Evolutionary conservation across 371 early-diverging fungal species (phyloP).

Genomic region (Apophysomyces ossiformis): DNA sequence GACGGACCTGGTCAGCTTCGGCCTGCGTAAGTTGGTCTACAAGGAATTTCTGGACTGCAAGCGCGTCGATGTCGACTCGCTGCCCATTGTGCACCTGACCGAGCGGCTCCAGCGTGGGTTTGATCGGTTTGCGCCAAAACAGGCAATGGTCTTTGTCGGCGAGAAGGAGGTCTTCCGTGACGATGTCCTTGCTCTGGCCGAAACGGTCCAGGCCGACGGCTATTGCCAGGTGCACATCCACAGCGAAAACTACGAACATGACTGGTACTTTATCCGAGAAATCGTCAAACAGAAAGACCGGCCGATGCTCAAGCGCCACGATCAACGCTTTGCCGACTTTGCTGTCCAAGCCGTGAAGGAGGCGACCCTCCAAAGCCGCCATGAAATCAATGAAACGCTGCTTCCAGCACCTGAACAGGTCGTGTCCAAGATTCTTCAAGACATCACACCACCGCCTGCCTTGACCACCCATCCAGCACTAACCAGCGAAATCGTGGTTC

Average conservation of each 20-base stretch:
- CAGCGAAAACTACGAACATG: constrained; percentile 41
- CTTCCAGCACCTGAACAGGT: too few species aligned
- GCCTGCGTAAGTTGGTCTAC: constrained; percentile 30
- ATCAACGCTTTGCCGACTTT: constrained; percentile 32
- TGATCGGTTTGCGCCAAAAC: constrained; percentile 35
- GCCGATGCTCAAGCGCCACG: constrained; percentile 28
- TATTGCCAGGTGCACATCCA: constrained; percentile 23
- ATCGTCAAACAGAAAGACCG: constrained; percentile 40
- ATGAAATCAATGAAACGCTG: too few species aligned
- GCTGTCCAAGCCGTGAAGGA: constrained; percentile 22
- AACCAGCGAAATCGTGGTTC: too few species aligned
- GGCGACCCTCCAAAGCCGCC: neutral
- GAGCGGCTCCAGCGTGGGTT: constrained; percentile 25
- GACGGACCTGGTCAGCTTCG: constrained; percentile 30
- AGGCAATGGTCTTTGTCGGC: constrained; percentile 40
- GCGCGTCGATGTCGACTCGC: constrained; percentile 25
- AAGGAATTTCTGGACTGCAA: constrained; percentile 40
- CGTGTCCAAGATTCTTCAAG: too few species aligned
- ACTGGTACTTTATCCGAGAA: constrained; percentile 48
- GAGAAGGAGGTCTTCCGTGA: constrained; percentile 47
- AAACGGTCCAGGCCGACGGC: constrained; percentile 28
- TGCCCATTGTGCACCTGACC: constrained; percentile 33
- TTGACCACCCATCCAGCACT: too few species aligned
- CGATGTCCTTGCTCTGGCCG: constrained; percentile 29
- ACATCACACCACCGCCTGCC: too few species aligned